Conservation (phyloP, 1,284 basidiomycete genomes). For the Trichosporon inkin region DNA sequence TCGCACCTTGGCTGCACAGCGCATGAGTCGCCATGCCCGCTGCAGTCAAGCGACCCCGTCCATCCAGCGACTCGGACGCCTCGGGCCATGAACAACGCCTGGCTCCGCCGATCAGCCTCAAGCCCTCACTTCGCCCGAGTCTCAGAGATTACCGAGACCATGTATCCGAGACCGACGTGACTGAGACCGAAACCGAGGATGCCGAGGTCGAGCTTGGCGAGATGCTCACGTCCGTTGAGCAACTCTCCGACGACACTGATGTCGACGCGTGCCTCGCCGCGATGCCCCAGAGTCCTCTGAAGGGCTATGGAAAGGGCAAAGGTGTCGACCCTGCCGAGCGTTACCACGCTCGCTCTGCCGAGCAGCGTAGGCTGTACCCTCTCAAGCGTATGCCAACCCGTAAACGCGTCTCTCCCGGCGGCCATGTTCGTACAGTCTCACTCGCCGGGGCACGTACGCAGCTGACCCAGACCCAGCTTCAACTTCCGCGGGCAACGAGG, state of each 20-base stretch:
- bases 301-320: conserved; percentile 11
- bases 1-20: not conserved
- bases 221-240: conserved; percentile 6
- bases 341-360: not conserved
- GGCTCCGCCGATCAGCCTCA: not conserved
- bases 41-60: conserved; percentile 6
- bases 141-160: conserved; percentile 5
- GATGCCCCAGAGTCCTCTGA: not conserved
- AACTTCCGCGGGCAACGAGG: not conserved
- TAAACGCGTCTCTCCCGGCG: not conserved
- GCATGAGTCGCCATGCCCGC: conserved; percentile 6
- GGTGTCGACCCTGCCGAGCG: conserved; percentile 14
- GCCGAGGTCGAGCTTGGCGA: not conserved
- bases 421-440: not conserved
- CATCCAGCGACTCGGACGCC: conserved; percentile 2
- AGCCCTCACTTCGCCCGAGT: not conserved
- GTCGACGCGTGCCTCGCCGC: conserved; percentile 10
- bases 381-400: not conserved
- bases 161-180: conserved; percentile 3
- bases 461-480: not conserved
- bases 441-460: not conserved
- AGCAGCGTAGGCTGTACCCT: not conserved
- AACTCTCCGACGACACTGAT: conserved; percentile 6
- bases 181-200: conserved; percentile 1
- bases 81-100: conserved; percentile 3